A percentile compares a stretch with the other conserved stretches of the same genome.
Conservation (phyloP, 202 grass and related monocot species). For the Zoysia matrella region DNA sequence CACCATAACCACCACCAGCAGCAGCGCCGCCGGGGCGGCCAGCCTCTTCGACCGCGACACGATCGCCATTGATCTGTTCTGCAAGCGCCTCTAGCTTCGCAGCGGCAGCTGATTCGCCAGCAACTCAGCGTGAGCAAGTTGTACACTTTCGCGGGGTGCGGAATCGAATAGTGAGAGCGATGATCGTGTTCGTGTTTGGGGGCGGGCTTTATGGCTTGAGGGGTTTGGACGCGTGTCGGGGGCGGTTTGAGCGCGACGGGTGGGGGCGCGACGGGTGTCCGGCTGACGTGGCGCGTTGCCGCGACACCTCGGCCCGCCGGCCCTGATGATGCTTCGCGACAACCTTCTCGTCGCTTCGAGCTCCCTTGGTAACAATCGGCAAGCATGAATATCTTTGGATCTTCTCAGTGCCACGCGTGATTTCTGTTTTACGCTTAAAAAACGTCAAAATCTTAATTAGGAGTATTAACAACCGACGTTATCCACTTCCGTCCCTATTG, state of each 20-base stretch:
- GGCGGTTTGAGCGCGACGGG: neutral
- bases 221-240: conserved; percentile 48
- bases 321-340: neutral
- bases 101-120: neutral
- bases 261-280: conserved; percentile 54
- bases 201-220: conserved; percentile 16
- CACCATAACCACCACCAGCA: neutral
- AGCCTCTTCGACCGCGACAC: too few species aligned
- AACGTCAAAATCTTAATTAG: too few species aligned
- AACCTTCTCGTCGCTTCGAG: conserved; percentile 34
- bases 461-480: too few species aligned
- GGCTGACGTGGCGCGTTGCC: neutral
- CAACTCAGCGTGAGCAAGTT: neutral
- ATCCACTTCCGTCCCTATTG: too few species aligned
- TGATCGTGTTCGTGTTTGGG: conserved; percentile 15
- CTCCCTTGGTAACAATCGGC: too few species aligned
- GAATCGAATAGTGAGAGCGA: neutral
- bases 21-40: conserved; percentile 13
- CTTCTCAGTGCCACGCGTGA: too few species aligned
- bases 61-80: conserved; percentile 30
- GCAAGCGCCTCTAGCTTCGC: neutral
- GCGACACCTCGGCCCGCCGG: too few species aligned
- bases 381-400: too few species aligned
- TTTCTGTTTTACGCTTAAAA: too few species aligned
- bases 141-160: neutral